Percentiles rank a stretch among this genome's conserved stretches.
Evolutionary conservation across 1,284 basidiomycete genomes (phyloP).

Genomic region (Boletus hoseneyae): DNA sequence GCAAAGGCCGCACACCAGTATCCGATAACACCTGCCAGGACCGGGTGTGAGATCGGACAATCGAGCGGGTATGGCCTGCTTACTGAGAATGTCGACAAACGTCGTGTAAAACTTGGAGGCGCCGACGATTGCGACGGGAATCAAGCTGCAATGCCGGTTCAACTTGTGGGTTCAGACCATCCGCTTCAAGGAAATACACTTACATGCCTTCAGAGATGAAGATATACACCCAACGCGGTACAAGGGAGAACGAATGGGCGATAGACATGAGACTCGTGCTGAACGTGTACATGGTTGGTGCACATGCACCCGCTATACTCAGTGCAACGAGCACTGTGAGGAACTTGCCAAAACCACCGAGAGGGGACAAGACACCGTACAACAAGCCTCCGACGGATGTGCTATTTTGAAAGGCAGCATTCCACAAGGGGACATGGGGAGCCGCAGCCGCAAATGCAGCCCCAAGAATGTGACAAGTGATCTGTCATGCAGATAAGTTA

Average conservation of each 20-base stretch:
- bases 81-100: constrained; percentile 54
- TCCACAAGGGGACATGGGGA: too few relatives aligned
- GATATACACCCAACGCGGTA: constrained; percentile 68
- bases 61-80: constrained; percentile 12
- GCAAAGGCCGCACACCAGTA: constrained; percentile 58
- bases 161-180: neutral
- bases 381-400: constrained; percentile 50
- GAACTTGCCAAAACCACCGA: constrained; percentile 59
- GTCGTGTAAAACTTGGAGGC: constrained; percentile 57
- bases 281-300: constrained; percentile 76
- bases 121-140: constrained; percentile 58
- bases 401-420: neutral
- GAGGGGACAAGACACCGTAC: constrained; percentile 47
- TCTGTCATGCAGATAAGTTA: constrained; percentile 33
- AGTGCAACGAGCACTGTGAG: constrained; percentile 33
- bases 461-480: constrained; percentile 52
- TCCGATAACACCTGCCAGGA: constrained; percentile 44
- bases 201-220: constrained; percentile 45
- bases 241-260: constrained; percentile 39
- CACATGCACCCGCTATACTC: constrained; percentile 49
- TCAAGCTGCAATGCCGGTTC: constrained; percentile 38
- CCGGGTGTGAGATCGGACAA: constrained; percentile 1
- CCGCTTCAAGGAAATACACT: constrained; percentile 14
- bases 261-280: constrained; percentile 72
- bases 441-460: too few relatives aligned